Percentiles rank a stretch among this genome's conserved stretches.
These are phyloP conservation scores for Pleurotus giganteus DNA, from an alignment of 768 basidiomycete species.

Conservation along the genomic window DNA sequence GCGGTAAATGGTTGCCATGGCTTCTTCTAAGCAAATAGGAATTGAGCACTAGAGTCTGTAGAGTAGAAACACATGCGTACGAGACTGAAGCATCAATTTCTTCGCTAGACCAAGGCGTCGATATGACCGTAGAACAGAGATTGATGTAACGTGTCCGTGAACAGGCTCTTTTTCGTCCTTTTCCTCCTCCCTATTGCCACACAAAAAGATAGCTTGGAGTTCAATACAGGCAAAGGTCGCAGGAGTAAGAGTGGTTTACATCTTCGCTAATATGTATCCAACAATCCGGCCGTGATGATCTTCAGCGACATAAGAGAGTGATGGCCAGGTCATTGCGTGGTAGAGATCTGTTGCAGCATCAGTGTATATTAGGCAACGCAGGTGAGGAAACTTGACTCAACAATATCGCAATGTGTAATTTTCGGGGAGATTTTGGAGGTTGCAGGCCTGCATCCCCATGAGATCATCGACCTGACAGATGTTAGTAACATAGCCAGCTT, in stretches of 20 bases:
- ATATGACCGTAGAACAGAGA: constrained; percentile 90
- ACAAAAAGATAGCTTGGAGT: background rate
- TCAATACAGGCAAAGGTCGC: background rate
- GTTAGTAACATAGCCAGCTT: background rate
- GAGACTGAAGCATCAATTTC: constrained; percentile 92
- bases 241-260: constrained; percentile 44
- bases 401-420: constrained; percentile 88
- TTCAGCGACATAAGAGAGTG: constrained; percentile 91
- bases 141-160: constrained; percentile 95
- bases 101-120: constrained; percentile 91
- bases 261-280: constrained; percentile 94
- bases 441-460: constrained; percentile 93
- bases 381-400: constrained; percentile 33
- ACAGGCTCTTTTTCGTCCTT: constrained; percentile 59
- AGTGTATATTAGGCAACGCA: background rate
- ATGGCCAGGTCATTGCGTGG: constrained; percentile 94
- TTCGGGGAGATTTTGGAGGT: constrained; percentile 92
- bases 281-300: constrained; percentile 89
- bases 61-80: constrained; percentile 45
- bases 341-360: constrained; percentile 62
- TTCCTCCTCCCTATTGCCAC: constrained; percentile 59
- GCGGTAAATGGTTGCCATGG: constrained; percentile 85
- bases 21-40: constrained; percentile 51
- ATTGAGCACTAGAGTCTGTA: background rate
- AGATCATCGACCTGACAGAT: constrained; percentile 75